Conservation (phyloP, 2,329 filamentous ascomycete species). For the Ilyonectria sp. region DNA sequence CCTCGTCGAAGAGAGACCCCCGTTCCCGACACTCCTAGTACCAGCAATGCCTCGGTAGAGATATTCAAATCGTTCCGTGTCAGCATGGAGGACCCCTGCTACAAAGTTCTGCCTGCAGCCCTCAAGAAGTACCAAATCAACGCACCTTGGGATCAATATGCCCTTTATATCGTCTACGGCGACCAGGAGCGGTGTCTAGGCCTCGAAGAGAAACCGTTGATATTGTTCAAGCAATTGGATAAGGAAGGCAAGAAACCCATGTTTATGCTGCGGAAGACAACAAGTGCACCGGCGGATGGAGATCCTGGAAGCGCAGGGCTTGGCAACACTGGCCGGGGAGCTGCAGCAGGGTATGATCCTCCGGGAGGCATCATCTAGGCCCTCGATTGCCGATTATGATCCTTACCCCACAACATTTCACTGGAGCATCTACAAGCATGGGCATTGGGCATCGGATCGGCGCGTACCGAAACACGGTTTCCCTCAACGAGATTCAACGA, state of each 20-base stretch:
- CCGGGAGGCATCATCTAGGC: constrained; percentile 72
- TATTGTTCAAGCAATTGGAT: constrained; percentile 97
- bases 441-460: constrained; percentile 25
- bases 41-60: constrained; percentile 79
- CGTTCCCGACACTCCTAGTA: constrained; percentile 72
- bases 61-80: constrained; percentile 99
- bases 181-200: constrained; percentile 96
- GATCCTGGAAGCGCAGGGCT: constrained; percentile 70
- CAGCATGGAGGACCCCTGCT: constrained; percentile 97
- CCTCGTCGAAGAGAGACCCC: constrained; percentile 75
- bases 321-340: constrained; percentile 60
- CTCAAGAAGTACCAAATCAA: constrained; percentile 99
- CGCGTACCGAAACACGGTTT: constrained; percentile 41
- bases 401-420: constrained; percentile 18
- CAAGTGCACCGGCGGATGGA: constrained; percentile 67
- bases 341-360: constrained; percentile 67
- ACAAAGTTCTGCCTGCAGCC: constrained; percentile 95
- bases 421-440: constrained; percentile 17
- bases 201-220: constrained; percentile 92
- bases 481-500: constrained; percentile 23
- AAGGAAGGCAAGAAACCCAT: constrained; percentile 98
- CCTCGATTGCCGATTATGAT: constrained; percentile 20
- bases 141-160: constrained; percentile 97
- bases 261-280: constrained; percentile 92
- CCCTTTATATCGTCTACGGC: constrained; percentile 98